These are phyloP conservation scores for Annulohypoxylon moriforme DNA, from an alignment of 495 filamentous ascomycete species.

Conservation along the genomic window DNA sequence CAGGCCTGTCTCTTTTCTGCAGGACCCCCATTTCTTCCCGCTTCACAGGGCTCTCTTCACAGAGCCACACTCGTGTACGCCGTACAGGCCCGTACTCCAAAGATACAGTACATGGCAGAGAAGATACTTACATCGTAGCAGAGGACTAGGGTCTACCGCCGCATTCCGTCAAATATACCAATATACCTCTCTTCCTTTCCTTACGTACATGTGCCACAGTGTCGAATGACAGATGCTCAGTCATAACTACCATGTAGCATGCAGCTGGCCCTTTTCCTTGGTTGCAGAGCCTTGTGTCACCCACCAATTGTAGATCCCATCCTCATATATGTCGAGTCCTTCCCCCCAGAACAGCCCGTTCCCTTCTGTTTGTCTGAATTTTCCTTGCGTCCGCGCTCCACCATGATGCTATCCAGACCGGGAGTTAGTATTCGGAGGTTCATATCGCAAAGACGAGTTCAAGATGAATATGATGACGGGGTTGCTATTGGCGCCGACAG, in stretches of 20 bases:
- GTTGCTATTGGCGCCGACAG: slow-evolving; percentile 49
- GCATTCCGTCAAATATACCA: slow-evolving; percentile 36
- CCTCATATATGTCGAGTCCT: slow-evolving; percentile 50
- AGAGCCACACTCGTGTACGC: slow-evolving; percentile 42
- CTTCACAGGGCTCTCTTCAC: slow-evolving; percentile 40
- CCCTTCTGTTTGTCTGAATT: slow-evolving; percentile 39
- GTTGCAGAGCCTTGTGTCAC: slow-evolving; percentile 46
- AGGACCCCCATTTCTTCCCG: slow-evolving; percentile 43
- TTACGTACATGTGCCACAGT: slow-evolving; percentile 34
- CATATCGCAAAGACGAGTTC: slow-evolving; percentile 52
- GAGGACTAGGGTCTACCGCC: slow-evolving; percentile 34
- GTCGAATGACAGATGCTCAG: slow-evolving; percentile 39
- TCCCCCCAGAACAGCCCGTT: slow-evolving; percentile 36
- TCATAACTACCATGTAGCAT: slow-evolving; percentile 31
- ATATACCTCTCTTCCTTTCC: slow-evolving; percentile 9
- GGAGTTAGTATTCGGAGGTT: slow-evolving; percentile 59
- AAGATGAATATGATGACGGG: slow-evolving; percentile 49
- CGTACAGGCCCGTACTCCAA: slow-evolving; percentile 8
- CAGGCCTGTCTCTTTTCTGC: slow-evolving; percentile 38
- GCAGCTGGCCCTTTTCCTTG: slow-evolving; percentile 39
- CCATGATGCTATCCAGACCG: slow-evolving; percentile 58
- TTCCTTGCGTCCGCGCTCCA: slow-evolving; percentile 37
- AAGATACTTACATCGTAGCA: slow-evolving; percentile 9
- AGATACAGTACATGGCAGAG: slow-evolving; percentile 13
- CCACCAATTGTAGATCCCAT: slow-evolving; percentile 42